Evolutionary conservation across 169 alveolate genomes (phyloP).

Genomic region (Theileria annulata): DNA sequence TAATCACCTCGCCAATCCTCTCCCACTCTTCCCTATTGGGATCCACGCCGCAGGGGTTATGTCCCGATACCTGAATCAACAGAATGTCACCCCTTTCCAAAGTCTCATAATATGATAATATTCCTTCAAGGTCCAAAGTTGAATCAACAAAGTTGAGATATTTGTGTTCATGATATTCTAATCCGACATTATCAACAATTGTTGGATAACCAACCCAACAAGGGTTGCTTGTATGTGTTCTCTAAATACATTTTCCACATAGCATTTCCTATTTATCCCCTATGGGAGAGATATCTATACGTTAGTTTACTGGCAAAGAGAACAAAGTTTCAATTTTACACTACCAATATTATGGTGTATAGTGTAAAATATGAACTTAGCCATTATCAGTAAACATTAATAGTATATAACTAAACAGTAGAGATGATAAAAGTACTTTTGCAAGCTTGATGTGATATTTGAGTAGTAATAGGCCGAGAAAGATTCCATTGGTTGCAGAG

Average conservation of each 20-base stretch:
- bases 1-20: constrained; percentile 26
- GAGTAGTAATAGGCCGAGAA: constrained; percentile 25
- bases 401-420: neutral
- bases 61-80: constrained; percentile 49
- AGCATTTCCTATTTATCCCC: neutral
- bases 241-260: constrained; percentile 19
- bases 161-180: constrained; percentile 49
- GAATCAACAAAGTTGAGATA: constrained; percentile 39
- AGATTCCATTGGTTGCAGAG: constrained; percentile 57
- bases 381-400: neutral
- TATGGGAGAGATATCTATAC: too few relatives aligned
- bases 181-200: constrained; percentile 32
- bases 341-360: neutral
- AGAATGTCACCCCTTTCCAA: constrained; percentile 34
- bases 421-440: constrained; percentile 16
- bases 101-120: constrained; percentile 10
- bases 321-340: too few relatives aligned
- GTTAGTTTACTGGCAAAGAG: too few relatives aligned
- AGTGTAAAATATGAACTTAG: too few relatives aligned
- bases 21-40: constrained; percentile 49
- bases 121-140: constrained; percentile 52
- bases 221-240: constrained; percentile 56
- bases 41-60: constrained; percentile 68
- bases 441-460: constrained; percentile 31
- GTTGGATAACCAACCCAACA: constrained; percentile 61